These are phyloP conservation scores for Nicotiana knightiana DNA, from an alignment of 257 asterid species.

Conservation along the genomic window DNA sequence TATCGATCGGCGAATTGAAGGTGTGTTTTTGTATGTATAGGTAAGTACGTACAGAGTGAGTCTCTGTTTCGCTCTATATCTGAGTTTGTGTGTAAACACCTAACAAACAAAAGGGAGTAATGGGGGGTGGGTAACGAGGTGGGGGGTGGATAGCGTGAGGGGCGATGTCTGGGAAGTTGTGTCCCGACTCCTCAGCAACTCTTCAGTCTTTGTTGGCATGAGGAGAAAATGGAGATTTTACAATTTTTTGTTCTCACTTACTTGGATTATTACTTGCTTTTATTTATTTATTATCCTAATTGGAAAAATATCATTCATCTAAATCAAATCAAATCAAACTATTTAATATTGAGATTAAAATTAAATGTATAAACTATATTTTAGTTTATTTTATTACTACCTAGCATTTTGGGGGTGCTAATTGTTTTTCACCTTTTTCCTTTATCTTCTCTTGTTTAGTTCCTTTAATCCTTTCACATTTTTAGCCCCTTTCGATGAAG, in stretches of 20 bases:
- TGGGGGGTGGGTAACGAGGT: background rate
- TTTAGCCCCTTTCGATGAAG: background rate
- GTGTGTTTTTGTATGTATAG: background rate
- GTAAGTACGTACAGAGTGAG: background rate
- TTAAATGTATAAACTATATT: too few relatives aligned
- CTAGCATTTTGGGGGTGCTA: too few relatives aligned
- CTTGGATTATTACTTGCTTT: background rate
- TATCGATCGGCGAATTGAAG: background rate
- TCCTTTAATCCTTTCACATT: background rate
- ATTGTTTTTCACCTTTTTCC: too few relatives aligned
- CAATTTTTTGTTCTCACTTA: background rate
- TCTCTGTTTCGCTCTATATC: background rate
- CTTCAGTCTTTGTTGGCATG: background rate
- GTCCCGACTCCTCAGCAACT: background rate
- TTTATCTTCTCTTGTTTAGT: background rate
- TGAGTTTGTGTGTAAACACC: background rate
- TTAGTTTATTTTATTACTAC: too few relatives aligned
- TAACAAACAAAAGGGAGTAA: conserved; percentile 11
- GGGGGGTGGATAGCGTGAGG: background rate
- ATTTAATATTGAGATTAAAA: too few relatives aligned
- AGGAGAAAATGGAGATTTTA: conserved; percentile 1
- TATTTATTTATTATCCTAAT: too few relatives aligned
- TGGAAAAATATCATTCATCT: too few relatives aligned
- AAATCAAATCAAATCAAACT: too few relatives aligned
- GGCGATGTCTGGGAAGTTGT: background rate